These are phyloP conservation scores for Cyclanthera cordifolia DNA, from an alignment of 306 rosid species.

Conservation along the genomic window DNA sequence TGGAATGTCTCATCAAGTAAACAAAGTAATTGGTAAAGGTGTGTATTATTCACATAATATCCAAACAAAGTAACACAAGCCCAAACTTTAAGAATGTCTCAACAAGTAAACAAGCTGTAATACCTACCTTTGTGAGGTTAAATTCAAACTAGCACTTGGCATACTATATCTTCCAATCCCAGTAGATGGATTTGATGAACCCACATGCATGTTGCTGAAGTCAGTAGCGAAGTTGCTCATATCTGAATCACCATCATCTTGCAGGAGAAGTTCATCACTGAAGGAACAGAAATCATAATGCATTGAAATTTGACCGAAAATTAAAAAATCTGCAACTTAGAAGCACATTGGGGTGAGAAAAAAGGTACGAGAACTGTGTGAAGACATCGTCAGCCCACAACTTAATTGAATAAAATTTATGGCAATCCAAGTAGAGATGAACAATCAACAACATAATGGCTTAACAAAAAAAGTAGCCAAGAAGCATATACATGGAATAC, in stretches of 20 bases:
- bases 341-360: neutral
- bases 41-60: neutral
- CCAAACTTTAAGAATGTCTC: neutral
- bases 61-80: neutral
- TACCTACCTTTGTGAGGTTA: slow-evolving; percentile 52
- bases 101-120: neutral
- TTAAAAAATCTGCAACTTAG: slow-evolving; percentile 6
- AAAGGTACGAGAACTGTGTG: neutral
- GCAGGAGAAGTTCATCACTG: slow-evolving; percentile 95
- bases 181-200: slow-evolving; percentile 46
- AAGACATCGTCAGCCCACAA: too few species aligned
- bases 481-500: too few species aligned
- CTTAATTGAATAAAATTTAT: neutral
- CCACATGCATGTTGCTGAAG: slow-evolving; percentile 60
- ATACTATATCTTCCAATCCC: slow-evolving; percentile 53
- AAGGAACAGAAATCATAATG: slow-evolving; percentile 23
- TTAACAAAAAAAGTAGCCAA: neutral
- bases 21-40: neutral
- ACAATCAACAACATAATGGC: neutral
- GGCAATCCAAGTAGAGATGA: neutral
- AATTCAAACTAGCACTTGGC: slow-evolving; percentile 37
- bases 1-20: too few species aligned
- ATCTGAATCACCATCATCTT: slow-evolving; percentile 82
- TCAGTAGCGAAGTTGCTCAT: slow-evolving; percentile 36
- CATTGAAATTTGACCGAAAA: slow-evolving; percentile 1